Conservation (phyloP, 768 basidiomycete genomes). For the Rossbeevera mucosa region DNA sequence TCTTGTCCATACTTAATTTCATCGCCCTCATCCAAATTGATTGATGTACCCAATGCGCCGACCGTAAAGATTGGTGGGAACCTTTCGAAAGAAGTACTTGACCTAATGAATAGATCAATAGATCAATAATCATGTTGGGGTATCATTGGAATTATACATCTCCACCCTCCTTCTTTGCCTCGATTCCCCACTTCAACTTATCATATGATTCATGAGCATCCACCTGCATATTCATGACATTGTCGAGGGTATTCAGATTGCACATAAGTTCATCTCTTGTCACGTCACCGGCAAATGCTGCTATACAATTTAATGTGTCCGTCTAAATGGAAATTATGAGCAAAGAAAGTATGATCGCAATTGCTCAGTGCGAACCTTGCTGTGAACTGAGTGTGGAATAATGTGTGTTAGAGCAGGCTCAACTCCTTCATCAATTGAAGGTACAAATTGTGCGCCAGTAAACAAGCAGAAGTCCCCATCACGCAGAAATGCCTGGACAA, state of each 20-base stretch:
- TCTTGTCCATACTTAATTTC: no score
- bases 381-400: neutral
- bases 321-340: neutral
- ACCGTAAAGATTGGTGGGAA: neutral
- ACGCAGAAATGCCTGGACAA: neutral
- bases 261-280: no score
- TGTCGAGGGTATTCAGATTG: no score
- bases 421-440: neutral
- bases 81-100: neutral
- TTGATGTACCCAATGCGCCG: neutral
- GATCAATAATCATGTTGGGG: neutral
- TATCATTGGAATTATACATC: neutral
- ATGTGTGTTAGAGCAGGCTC: neutral
- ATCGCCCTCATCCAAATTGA: neutral
- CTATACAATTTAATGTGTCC: neutral
- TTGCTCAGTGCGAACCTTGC: neutral
- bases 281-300: neutral
- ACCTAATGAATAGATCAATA: slow-evolving; percentile 1
- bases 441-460: neutral
- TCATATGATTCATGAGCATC: neutral
- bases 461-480: neutral
- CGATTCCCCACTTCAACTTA: neutral
- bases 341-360: neutral
- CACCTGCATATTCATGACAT: slow-evolving; percentile 1
- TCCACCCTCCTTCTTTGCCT: neutral